phyloP scores from a whole-genome alignment of 148 eudicot genomes.

The Nepenthes mirabilis region DNA sequence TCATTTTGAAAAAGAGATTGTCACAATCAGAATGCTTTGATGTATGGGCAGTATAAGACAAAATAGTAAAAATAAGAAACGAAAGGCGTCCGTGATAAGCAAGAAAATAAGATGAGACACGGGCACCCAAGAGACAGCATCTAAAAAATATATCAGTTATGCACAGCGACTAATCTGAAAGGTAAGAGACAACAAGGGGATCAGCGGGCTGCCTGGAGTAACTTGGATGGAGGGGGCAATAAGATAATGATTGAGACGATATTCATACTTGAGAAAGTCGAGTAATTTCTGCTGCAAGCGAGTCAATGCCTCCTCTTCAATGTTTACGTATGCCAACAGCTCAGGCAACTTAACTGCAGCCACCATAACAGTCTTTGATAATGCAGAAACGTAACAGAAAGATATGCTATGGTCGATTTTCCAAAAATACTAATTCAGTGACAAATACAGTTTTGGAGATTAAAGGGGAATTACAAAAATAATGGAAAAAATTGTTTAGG shows the following conservation, averaged over 20 bases:
- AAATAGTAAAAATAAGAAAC: no score
- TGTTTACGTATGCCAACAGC: slow-evolving; percentile 44
- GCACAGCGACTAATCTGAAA: no score
- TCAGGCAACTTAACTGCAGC: slow-evolving; percentile 81
- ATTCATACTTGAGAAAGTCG: slow-evolving; percentile 64
- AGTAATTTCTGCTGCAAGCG: slow-evolving; percentile 62
- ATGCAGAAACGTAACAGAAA: background rate
- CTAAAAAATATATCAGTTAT: background rate
- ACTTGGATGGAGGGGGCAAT: no score
- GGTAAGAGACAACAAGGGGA: no score
- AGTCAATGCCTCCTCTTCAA: slow-evolving; percentile 60
- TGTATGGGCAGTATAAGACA: no score
- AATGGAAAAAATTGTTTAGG: no score
- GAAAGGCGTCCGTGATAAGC: no score
- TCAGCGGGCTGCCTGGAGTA: no score
- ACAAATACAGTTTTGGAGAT: no score
- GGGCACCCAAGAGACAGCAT: background rate
- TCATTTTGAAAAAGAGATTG: no score
- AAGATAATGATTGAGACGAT: slow-evolving; percentile 3
- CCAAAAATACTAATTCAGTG: background rate
- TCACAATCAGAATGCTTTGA: no score
- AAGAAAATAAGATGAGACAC: background rate
- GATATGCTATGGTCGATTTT: background rate
- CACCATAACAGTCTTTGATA: slow-evolving; percentile 4
- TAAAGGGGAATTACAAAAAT: no score